phyloP scores from a whole-genome alignment of 2,329 filamentous ascomycete genomes.

The Aureobasidium sp. region DNA sequence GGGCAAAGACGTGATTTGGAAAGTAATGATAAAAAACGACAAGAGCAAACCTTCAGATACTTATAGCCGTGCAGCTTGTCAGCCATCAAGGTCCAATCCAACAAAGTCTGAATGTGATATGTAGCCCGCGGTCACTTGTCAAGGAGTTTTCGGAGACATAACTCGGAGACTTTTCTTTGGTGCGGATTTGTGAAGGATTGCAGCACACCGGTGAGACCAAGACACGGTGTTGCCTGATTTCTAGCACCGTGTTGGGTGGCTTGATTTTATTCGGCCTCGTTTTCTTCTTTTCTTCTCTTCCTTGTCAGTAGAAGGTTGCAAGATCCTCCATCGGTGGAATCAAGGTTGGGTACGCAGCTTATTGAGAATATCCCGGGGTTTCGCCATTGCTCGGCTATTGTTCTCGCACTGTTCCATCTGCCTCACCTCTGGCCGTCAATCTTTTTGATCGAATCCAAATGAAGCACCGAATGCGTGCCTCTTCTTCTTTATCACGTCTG shows the following conservation, averaged over 20 bases:
- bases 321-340: no score
- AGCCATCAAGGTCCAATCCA: not conserved
- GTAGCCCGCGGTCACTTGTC: not conserved
- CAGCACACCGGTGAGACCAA: not conserved
- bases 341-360: no score
- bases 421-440: not conserved
- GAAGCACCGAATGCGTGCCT: not conserved
- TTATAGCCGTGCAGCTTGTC: not conserved
- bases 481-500: not conserved
- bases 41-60: not conserved
- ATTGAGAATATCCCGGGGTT: no score
- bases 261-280: no score
- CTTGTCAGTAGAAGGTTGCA: not conserved
- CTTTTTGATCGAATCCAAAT: not conserved
- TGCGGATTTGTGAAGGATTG: not conserved
- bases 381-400: no score
- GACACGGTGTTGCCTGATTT: not conserved
- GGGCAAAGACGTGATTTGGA: not conserved
- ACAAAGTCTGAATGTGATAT: not conserved
- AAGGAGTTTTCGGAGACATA: constrained; percentile 7
- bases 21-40: not conserved
- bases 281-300: no score
- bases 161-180: not conserved
- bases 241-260: no score
- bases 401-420: no score